A percentile compares a stretch with the other conserved stretches of the same genome.
Evolutionary conservation across 2,329 filamentous ascomycete species (phyloP).

Genomic region (Akanthomyces uredinophilus): DNA sequence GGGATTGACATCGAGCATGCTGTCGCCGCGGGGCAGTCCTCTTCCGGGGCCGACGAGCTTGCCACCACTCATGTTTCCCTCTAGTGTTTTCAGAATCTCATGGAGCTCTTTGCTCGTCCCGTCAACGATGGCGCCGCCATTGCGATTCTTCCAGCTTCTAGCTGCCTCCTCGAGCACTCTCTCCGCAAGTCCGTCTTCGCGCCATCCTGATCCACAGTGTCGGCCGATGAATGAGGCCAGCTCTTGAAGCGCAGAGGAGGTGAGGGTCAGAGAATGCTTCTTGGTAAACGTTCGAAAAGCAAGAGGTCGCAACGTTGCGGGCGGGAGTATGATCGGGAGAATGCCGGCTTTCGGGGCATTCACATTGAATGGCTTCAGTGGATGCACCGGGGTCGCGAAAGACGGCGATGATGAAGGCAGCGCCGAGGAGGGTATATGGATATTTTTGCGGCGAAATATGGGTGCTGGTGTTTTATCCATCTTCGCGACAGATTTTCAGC

Average conservation of each 20-base stretch:
- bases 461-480: slow-evolving; percentile 37
- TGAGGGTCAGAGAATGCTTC: slow-evolving; percentile 91
- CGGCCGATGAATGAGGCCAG: slow-evolving; percentile 86
- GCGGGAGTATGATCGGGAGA: slow-evolving; percentile 82
- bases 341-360: slow-evolving; percentile 57
- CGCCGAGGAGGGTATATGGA: slow-evolving; percentile 42
- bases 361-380: slow-evolving; percentile 60
- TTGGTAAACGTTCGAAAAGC: slow-evolving; percentile 96
- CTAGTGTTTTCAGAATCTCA: slow-evolving; percentile 75
- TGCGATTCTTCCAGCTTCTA: slow-evolving; percentile 83
- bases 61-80: slow-evolving; percentile 86
- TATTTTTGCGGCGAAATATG: slow-evolving; percentile 32
- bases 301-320: slow-evolving; percentile 78
- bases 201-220: slow-evolving; percentile 93
- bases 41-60: slow-evolving; percentile 51
- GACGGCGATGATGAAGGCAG: slow-evolving; percentile 86
- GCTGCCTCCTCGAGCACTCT: slow-evolving; percentile 88
- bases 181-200: slow-evolving; percentile 90
- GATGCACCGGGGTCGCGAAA: slow-evolving; percentile 81
- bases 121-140: slow-evolving; percentile 86
- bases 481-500: slow-evolving; percentile 2
- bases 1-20: slow-evolving; percentile 55
- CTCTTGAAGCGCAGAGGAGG: slow-evolving; percentile 77
- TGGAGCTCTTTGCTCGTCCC: slow-evolving; percentile 71
- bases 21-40: slow-evolving; percentile 53